Evolutionary conservation across 73 alveolate genomes (phyloP), one percentile per base, ranked within the genome.

Genomic region (Paramecium primaurelia): DNA sequence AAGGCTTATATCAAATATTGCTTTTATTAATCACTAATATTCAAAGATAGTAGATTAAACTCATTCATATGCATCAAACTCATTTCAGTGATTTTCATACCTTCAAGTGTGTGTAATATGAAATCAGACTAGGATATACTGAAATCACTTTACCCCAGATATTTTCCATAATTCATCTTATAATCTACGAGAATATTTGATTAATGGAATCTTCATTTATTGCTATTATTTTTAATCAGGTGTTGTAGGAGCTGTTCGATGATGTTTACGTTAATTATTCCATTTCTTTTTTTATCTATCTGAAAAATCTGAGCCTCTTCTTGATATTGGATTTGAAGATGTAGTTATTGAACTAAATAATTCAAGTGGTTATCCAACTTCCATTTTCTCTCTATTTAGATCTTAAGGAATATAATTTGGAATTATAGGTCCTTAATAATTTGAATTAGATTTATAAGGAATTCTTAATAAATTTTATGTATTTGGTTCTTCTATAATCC

Each of bases 181-280:
- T n/a, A 54, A 54, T 18, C 69, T 54, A 6, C 69, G 36, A n/a
- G 69, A 54, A 54, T 54, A 54, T 54, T 54, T 54, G 34, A 54
- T 54, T 22, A 54, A 18, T n/a, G 20, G 11, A 18, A n/a, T 18
- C 22, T 54, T 54, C 4, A 34, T n/a, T 54, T 54, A 54, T 18
- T 49, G 28, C n/a, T 60, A 20, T 8, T 54, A 1, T 20, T 40
- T 75, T 40, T 75, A 36, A 37, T 75, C 59, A 10, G 88, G 88
- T 16, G 88, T 75, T n/a, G 59, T 37, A 37, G 88, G 88, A 40
- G 88, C 88, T 14, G 88, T 75, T 1, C 88, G 58, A 75, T 34
- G 58, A 32, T 75, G 20, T 45, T 75, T 75, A 20, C 30, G 60
- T 40, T 75, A 75, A 34, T 8, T 34, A 14, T 75, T 32, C 49